Percentiles rank a stretch among this genome's conserved stretches.
phyloP scores from a whole-genome alignment of 148 eudicot genomes.

The Limonium bicolor region DNA sequence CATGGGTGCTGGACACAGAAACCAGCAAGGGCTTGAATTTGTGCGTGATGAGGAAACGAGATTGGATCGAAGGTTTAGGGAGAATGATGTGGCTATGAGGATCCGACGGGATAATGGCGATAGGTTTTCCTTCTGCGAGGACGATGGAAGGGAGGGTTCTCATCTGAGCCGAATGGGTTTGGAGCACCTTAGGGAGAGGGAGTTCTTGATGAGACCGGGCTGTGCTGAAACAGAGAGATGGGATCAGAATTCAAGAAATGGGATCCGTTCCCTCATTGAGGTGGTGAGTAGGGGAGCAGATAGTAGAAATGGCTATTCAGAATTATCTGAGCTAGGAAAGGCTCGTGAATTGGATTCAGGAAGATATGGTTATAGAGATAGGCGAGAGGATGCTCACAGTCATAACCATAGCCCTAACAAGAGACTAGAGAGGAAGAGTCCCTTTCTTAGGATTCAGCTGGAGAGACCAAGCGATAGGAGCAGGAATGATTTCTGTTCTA shows the following conservation, averaged over 20 bases:
- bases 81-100: constrained; percentile 3
- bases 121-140: constrained; percentile 2
- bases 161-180: constrained; percentile 6
- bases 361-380: constrained; percentile 24
- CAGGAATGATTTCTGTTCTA: constrained; percentile 14
- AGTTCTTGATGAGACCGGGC: constrained; percentile 10
- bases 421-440: constrained; percentile 41
- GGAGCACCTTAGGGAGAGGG: constrained; percentile 4
- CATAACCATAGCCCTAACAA: constrained; percentile 26
- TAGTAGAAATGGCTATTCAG: constrained; percentile 6
- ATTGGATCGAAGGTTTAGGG: constrained; percentile 8
- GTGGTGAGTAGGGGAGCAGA: constrained; percentile 11
- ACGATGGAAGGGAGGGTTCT: constrained; percentile 5
- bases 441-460: constrained; percentile 52
- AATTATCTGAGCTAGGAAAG: constrained; percentile 8
- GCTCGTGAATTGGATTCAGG: constrained; percentile 9
- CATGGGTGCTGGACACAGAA: constrained; percentile 10
- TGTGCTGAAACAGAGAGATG: constrained; percentile 15
- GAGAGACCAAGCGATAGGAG: constrained; percentile 24
- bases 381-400: constrained; percentile 18
- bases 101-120: background rate
- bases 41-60: constrained; percentile 6
- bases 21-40: constrained; percentile 9
- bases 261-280: constrained; percentile 11
- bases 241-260: constrained; percentile 11